These are phyloP conservation scores for Coccomyxa subellipsoidea DNA, from an alignment of 163 green algal species.

Conservation along the genomic window DNA sequence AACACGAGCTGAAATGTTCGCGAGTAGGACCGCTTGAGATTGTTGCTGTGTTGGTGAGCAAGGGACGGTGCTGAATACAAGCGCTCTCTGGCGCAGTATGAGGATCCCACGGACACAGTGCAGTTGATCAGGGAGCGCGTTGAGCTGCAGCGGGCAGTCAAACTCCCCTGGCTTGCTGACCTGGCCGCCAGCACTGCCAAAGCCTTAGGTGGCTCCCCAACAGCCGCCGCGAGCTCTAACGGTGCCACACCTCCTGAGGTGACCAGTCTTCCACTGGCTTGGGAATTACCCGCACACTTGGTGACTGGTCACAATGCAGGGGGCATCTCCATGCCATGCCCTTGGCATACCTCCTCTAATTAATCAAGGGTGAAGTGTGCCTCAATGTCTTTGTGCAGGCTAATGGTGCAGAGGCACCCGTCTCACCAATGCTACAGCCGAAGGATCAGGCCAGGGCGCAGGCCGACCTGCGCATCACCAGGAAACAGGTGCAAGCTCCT, in stretches of 20 bases:
- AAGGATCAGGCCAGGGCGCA: constrained; percentile 18
- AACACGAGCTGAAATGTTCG: too few species aligned
- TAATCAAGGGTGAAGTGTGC: background rate
- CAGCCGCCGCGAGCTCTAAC: too few species aligned
- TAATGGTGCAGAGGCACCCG: background rate
- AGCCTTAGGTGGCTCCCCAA: too few species aligned
- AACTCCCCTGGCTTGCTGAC: constrained; percentile 30
- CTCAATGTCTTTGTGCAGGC: background rate
- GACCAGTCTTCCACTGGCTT: too few species aligned
- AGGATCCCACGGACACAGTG: constrained; percentile 72
- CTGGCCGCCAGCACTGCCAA: background rate
- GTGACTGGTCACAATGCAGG: too few species aligned
- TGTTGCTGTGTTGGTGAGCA: too few species aligned
- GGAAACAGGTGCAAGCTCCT: constrained; percentile 29
- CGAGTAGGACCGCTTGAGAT: too few species aligned
- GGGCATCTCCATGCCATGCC: background rate
- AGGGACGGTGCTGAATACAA: too few species aligned
- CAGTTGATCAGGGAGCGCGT: constrained; percentile 61
- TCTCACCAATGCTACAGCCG: constrained; percentile 13
- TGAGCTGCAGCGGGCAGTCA: constrained; percentile 49
- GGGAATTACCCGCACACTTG: too few species aligned
- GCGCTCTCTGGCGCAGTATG: constrained; percentile 42
- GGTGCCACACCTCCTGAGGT: too few species aligned
- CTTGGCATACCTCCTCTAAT: background rate
- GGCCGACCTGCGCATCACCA: constrained; percentile 33